Conservation (phyloP, 257 asterid genomes). For the Striga asiatica region DNA sequence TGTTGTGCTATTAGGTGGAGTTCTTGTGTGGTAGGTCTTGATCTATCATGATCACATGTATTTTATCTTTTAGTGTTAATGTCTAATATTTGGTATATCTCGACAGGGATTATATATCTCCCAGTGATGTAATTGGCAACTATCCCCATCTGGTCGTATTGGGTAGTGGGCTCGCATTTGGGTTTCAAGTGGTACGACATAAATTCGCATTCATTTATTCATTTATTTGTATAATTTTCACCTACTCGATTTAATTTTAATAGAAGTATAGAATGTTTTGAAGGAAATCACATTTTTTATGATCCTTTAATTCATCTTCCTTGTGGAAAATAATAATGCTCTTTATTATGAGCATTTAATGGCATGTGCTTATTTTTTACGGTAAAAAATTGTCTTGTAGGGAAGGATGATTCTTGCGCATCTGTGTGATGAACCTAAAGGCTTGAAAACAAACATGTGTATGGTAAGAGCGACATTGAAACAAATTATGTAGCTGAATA, state of each 20-base stretch:
- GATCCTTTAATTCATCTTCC: not conserved
- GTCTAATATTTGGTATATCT: conserved; percentile 9
- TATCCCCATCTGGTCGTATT: conserved; percentile 51
- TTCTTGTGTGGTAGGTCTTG: conserved; percentile 55
- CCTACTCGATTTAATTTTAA: too few species aligned
- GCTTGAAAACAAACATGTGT: conserved; percentile 94
- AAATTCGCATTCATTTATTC: too few species aligned
- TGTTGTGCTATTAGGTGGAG: conserved; percentile 61
- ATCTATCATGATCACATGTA: conserved; percentile 3
- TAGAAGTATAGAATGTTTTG: not conserved
- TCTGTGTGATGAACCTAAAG: conserved; percentile 94
- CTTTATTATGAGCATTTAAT: not conserved
- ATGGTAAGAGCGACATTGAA: conserved; percentile 42
- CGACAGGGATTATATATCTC: conserved; percentile 66
- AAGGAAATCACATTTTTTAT: not conserved
- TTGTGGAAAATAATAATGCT: not conserved
- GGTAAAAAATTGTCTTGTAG: conserved; percentile 32
- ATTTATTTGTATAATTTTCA: not conserved
- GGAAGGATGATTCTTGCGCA: conserved; percentile 93
- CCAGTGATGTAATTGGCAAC: conserved; percentile 37
- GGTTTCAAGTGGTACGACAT: conserved; percentile 83
- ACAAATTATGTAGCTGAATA: not conserved
- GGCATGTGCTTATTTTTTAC: conserved; percentile 8
- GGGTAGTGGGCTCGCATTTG: conserved; percentile 81
- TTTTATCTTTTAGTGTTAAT: not conserved